Base-by-base conservation (phyloP, 2,329 filamentous ascomycete species). In the Cordyceps farinosa region DNA sequence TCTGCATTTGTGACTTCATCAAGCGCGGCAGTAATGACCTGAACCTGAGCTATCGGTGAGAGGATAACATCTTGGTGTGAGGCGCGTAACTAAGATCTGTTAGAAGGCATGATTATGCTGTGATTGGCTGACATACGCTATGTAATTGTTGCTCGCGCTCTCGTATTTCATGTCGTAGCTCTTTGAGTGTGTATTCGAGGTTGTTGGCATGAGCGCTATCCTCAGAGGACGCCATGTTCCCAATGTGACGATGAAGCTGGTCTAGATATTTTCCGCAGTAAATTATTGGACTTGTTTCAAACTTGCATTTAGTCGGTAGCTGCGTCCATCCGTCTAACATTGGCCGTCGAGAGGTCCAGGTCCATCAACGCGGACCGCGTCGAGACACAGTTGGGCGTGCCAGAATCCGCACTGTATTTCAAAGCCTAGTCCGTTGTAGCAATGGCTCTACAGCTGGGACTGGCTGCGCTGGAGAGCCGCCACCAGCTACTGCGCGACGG, bases 151-250 rank as follows among this genome's bases (percentile, higher is more conserved):
- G 72, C 69, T 86, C 81, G 65, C 85, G 80, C 69, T 87, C 80
- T 62, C 77, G 76, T 36, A 88, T 80, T 68, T 79, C 79, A 17
- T 75, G 77, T 71, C 90, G 86, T 1, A 94, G 83, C 70, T 89
- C 87, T 66, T 81, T 82, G 51, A 93, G 70, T 2, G 90, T 91
- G 61, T 84, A 82, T 63, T 91, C 84, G 51, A 94, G 77, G 69
- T 82, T 85, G 48, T 79, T 65, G n/a, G 70, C 70, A 66, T 77
- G 74, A 30, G 67, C 54, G 73, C 69, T 3, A 68, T 68, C 57
- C 71, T 70, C 22, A 69, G 66, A 64, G 62, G 66, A 53, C 67
- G 69, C 53, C 69, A 66, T 62, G 2, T 13, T 22, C 8, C 17
- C 5, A 4, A 15, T 44, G n/a, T 27, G 22, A 3, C 22, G 10